These are phyloP conservation scores for Kwoniella europaea DNA, from an alignment of 768 basidiomycete species.

Conservation along the genomic window DNA sequence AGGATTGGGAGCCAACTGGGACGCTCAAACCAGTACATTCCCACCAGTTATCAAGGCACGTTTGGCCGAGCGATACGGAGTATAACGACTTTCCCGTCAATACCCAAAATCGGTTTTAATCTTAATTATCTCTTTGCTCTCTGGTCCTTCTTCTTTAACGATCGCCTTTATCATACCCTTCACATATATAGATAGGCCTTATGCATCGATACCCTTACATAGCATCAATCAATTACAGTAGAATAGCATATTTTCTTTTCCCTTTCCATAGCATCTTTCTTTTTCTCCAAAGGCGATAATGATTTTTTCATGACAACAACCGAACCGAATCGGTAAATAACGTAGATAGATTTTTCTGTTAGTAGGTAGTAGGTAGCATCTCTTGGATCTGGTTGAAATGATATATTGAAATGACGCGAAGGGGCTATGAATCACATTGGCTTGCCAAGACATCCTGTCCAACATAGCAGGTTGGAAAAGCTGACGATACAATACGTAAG, in stretches of 20 bases:
- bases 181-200: conserved; percentile 22
- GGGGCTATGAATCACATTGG: not conserved
- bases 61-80: conserved; percentile 81
- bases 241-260: conserved; percentile 9
- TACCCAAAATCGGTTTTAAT: no score
- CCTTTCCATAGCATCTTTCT: conserved; percentile 9
- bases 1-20: conserved; percentile 80
- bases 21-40: conserved; percentile 77
- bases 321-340: not conserved
- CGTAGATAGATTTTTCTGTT: conserved; percentile 4
- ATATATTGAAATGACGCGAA: not conserved
- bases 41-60: conserved; percentile 88
- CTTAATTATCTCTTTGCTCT: not conserved
- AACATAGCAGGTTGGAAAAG: no score
- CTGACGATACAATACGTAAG: no score
- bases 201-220: conserved; percentile 35
- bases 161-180: conserved; percentile 21
- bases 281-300: not conserved
- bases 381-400: not conserved
- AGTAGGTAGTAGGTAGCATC: not conserved
- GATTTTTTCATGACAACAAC: not conserved
- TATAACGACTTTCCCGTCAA: conserved; percentile 60
- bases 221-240: conserved; percentile 15
- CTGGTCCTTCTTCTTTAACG: not conserved
- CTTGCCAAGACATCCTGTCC: no score